Conservation (phyloP, 176 grass and related monocot species). For the Phragmites australis region DNA sequence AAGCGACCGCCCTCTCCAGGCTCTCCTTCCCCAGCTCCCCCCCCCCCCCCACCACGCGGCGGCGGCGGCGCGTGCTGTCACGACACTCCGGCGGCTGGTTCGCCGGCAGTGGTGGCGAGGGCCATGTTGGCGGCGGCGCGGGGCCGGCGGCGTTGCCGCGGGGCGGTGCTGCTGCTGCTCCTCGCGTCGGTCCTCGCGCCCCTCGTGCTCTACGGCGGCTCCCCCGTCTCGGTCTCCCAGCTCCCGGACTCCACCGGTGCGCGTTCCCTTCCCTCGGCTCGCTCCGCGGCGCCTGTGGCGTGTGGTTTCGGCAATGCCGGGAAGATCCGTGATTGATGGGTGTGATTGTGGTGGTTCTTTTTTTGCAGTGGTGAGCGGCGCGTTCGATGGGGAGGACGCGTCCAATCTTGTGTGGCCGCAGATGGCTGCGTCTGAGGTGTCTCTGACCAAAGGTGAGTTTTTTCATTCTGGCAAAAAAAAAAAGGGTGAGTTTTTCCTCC, state of each 20-base stretch:
- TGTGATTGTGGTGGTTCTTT: neutral
- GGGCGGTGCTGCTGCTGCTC: slow-evolving; percentile 57
- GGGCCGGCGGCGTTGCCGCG: slow-evolving; percentile 42
- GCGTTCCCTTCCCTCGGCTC: neutral
- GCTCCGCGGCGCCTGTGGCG: no score
- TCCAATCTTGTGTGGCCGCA: slow-evolving; percentile 41
- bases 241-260: slow-evolving; percentile 55
- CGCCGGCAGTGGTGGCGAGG: slow-evolving; percentile 34
- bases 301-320: slow-evolving; percentile 20
- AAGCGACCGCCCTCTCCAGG: neutral
- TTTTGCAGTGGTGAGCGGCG: slow-evolving; percentile 39
- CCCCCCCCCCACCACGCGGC: neutral
- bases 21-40: neutral
- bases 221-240: slow-evolving; percentile 34
- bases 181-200: slow-evolving; percentile 69
- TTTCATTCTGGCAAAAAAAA: no score
- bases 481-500: neutral
- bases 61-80: neutral
- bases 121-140: slow-evolving; percentile 34
- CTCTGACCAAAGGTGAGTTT: slow-evolving; percentile 41
- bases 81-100: neutral
- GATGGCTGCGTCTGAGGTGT: slow-evolving; percentile 37
- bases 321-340: slow-evolving; percentile 21
- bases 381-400: slow-evolving; percentile 35
- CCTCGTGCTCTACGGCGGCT: slow-evolving; percentile 64